A percentile compares a stretch with the other conserved stretches of the same genome.
These are phyloP conservation scores for Ceratocystis papillata DNA, from an alignment of 2,329 filamentous ascomycete species.

Conservation along the genomic window DNA sequence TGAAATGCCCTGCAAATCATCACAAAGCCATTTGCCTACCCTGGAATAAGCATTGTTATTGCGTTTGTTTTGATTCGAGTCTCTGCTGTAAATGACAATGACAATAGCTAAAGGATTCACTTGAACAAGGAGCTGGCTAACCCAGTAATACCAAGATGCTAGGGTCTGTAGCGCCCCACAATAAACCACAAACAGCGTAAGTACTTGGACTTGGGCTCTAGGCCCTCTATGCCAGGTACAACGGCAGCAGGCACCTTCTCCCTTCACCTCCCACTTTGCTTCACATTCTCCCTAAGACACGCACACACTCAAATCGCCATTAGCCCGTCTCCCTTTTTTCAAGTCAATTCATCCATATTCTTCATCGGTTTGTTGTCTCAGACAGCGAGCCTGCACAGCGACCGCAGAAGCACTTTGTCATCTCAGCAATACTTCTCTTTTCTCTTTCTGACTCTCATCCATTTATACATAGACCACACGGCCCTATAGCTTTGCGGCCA, in stretches of 20 bases:
- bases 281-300: background rate
- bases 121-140: background rate
- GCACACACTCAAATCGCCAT: too few relatives aligned
- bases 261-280: background rate
- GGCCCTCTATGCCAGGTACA: too few relatives aligned
- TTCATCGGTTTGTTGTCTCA: conserved; percentile 2
- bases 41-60: background rate
- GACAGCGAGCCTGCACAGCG: conserved; percentile 13
- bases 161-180: background rate
- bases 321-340: background rate
- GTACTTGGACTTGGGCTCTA: background rate
- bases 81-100: background rate
- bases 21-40: background rate
- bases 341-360: background rate
- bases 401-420: background rate
- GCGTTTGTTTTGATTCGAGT: background rate
- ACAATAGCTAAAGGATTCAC: background rate
- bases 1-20: background rate
- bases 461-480: too few relatives aligned
- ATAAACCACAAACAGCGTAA: background rate
- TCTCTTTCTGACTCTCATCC: conserved; percentile 6
- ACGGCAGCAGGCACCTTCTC: background rate
- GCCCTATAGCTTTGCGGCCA: background rate
- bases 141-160: background rate
- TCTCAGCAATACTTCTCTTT: background rate